Conservation (phyloP, 805 yeast species). For the Suhomyces kilbournensis region DNA sequence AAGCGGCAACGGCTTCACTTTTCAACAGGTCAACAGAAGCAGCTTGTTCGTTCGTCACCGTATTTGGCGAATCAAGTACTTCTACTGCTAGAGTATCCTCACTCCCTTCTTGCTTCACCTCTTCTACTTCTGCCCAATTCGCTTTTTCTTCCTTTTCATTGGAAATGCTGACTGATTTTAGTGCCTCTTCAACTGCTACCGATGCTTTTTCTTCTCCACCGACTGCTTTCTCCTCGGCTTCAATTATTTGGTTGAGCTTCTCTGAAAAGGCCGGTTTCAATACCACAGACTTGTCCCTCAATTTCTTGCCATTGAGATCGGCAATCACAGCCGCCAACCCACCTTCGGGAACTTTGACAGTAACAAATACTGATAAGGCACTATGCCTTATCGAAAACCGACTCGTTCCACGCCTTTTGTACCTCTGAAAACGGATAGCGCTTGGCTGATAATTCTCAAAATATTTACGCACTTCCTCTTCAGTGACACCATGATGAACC, state of each 20-base stretch:
- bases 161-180: neutral
- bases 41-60: neutral
- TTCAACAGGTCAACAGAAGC: neutral
- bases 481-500: slow-evolving; percentile 39
- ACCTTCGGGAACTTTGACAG: slow-evolving; percentile 30
- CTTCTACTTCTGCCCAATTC: neutral
- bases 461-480: slow-evolving; percentile 43
- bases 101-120: neutral
- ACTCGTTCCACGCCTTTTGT: neutral
- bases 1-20: neutral
- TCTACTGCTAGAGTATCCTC: neutral
- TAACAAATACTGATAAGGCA: slow-evolving; percentile 9
- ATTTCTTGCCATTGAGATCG: slow-evolving; percentile 32
- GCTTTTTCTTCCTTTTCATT: neutral
- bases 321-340: slow-evolving; percentile 44
- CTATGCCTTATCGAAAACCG: neutral
- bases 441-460: slow-evolving; percentile 36
- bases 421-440: neutral
- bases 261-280: slow-evolving; percentile 2
- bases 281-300: slow-evolving; percentile 23
- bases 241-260: neutral
- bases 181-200: neutral
- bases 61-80: too few relatives aligned
- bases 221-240: neutral
- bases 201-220: neutral